Conservation (phyloP, 305 asterid species). For the Andrographis paniculata region DNA sequence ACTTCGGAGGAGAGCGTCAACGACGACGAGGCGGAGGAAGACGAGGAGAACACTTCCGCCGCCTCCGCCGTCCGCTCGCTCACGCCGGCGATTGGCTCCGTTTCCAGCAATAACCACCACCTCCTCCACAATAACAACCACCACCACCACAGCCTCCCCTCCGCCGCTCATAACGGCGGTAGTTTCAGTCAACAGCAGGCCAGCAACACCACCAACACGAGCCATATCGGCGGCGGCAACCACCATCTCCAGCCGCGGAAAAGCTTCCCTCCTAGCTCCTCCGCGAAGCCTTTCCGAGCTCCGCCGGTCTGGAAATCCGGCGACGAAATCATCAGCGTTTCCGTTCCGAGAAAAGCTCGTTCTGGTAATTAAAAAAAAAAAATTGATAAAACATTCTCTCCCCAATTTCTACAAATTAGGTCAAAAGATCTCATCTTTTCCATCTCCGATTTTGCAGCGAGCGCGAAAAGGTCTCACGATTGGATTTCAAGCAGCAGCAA, state of each 20-base stretch:
- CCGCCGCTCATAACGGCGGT: too few species aligned
- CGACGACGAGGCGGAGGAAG: constrained; percentile 81
- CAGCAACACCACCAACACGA: constrained; percentile 21
- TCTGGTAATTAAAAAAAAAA: constrained; percentile 36
- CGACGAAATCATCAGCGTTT: constrained; percentile 87
- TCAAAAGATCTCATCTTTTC: too few species aligned
- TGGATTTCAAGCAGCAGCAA: constrained; percentile 55
- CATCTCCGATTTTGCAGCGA: constrained; percentile 36
- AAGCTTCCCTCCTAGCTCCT: constrained; percentile 51
- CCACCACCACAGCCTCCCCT: constrained; percentile 27
- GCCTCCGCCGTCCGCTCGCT: constrained; percentile 31
- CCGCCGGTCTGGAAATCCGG: constrained; percentile 91
- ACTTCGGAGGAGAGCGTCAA: constrained; percentile 84
- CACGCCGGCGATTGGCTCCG: constrained; percentile 38
- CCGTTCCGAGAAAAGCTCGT: constrained; percentile 98
- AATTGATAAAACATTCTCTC: background rate
- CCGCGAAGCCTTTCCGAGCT: constrained; percentile 41
- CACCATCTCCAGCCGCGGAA: constrained; percentile 67
- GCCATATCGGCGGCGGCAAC: constrained; percentile 24
- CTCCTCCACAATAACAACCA: constrained; percentile 21
- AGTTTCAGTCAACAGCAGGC: constrained; percentile 33
- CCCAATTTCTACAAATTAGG: background rate
- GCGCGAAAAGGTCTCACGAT: constrained; percentile 87
- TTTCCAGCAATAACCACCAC: constrained; percentile 20
- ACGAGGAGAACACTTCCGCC: constrained; percentile 34